These are phyloP conservation scores for Globisporangium rhizosaccharum DNA, from an alignment of 352 stramenopile genomes.

Conservation along the genomic window DNA sequence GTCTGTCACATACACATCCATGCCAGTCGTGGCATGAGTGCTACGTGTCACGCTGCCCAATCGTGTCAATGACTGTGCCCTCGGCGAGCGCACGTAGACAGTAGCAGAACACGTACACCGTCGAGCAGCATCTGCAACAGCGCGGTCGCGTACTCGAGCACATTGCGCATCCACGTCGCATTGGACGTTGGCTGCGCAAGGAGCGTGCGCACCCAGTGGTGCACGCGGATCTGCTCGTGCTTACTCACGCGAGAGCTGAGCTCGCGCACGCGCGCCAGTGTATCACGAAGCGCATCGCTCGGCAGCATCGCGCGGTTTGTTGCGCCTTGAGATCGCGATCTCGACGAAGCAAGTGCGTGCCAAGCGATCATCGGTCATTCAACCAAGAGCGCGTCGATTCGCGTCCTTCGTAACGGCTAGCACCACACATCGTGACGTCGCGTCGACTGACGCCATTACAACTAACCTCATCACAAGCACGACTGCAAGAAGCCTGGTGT, in stretches of 20 bases:
- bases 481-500: background rate
- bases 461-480: too few species aligned
- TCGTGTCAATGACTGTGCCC: too few species aligned
- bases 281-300: conserved; percentile 24
- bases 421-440: too few species aligned
- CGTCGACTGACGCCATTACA: too few species aligned
- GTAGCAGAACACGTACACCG: conserved; percentile 23
- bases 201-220: conserved; percentile 54
- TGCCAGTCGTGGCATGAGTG: background rate
- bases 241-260: conserved; percentile 28
- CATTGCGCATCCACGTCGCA: conserved; percentile 50
- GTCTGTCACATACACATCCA: conserved; percentile 15
- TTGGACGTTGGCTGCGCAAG: conserved; percentile 49
- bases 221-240: conserved; percentile 60
- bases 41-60: too few species aligned
- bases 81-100: too few species aligned
- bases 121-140: conserved; percentile 52
- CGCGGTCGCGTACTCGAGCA: conserved; percentile 34
- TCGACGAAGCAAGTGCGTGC: too few species aligned
- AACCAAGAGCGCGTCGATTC: background rate
- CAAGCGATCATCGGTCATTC: too few species aligned
- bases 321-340: background rate
- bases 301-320: conserved; percentile 8
- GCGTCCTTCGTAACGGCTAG: background rate
- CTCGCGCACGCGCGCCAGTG: conserved; percentile 35